A percentile compares a stretch with the other conserved stretches of the same genome.
phyloP scores from a whole-genome alignment of 2,329 filamentous ascomycete genomes.

The Colletotrichum endophyticum region DNA sequence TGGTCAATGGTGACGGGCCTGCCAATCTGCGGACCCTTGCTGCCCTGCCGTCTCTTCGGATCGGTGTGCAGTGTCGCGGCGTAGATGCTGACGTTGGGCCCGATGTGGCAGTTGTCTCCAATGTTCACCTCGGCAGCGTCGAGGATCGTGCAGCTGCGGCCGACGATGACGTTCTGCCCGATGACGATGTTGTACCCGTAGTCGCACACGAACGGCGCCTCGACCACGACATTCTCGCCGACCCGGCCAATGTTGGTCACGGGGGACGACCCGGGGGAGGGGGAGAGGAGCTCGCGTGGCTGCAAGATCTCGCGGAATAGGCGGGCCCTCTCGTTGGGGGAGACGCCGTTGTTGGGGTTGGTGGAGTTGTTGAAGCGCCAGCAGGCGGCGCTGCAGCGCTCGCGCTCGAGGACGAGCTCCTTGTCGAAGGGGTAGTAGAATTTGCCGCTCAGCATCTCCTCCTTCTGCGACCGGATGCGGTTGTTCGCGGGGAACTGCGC shows the following conservation, averaged over 20 bases:
- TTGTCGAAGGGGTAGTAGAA: constrained; percentile 81
- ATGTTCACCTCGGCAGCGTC: constrained; percentile 87
- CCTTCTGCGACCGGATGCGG: constrained; percentile 71
- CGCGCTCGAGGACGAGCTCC: constrained; percentile 81
- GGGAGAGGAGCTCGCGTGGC: constrained; percentile 60
- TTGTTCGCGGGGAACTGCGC: constrained; percentile 48
- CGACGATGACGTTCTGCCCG: constrained; percentile 83
- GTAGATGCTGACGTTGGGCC: constrained; percentile 86
- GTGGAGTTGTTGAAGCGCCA: constrained; percentile 87
- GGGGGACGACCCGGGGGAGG: constrained; percentile 60
- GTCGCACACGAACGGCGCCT: constrained; percentile 89
- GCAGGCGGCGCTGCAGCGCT: constrained; percentile 80
- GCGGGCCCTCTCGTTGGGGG: constrained; percentile 68
- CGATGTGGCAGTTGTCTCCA: constrained; percentile 77
- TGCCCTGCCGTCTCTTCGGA: constrained; percentile 74
- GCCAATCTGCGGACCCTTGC: constrained; percentile 73
- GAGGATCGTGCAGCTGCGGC: constrained; percentile 82
- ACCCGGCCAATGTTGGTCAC: constrained; percentile 65
- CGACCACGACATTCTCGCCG: constrained; percentile 78
- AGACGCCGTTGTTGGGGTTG: constrained; percentile 75
- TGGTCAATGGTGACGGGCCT: constrained; percentile 79
- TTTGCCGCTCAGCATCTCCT: constrained; percentile 85
- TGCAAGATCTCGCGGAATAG: constrained; percentile 76
- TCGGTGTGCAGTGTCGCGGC: constrained; percentile 77
- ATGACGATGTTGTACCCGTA: constrained; percentile 96